Percentiles rank a stretch among this genome's conserved stretches.
These are phyloP conservation scores for Penicillium brevicompactum DNA, from an alignment of 2,329 filamentous ascomycete genomes.

Conservation along the genomic window DNA sequence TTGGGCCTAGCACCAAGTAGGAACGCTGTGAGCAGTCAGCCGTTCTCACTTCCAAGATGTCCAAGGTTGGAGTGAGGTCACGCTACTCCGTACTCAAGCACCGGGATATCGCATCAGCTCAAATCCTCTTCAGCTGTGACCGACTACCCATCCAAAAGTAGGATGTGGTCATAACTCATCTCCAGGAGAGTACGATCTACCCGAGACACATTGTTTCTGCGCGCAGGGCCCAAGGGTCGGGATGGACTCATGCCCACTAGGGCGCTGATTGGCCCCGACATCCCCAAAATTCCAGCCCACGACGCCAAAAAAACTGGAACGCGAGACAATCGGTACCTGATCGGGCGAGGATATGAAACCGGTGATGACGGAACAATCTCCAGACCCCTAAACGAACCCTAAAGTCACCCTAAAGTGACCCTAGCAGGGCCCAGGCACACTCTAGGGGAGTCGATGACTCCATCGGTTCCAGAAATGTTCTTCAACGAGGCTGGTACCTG, in stretches of 20 bases:
- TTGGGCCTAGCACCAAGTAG: neutral
- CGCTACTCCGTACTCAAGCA: too few relatives aligned
- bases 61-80: too few relatives aligned
- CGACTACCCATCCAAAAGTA: neutral
- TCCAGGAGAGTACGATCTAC: neutral
- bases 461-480: slow-evolving; percentile 3
- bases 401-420: neutral
- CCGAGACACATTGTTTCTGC: neutral
- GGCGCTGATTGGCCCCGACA: neutral
- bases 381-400: neutral
- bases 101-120: too few relatives aligned
- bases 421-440: slow-evolving; percentile 16
- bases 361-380: slow-evolving; percentile 1
- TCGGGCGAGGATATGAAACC: slow-evolving; percentile 3
- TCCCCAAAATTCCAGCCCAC: neutral
- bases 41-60: too few relatives aligned
- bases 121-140: too few relatives aligned
- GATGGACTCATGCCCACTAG: neutral
- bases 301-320: neutral
- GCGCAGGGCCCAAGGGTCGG: neutral
- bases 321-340: slow-evolving; percentile 7
- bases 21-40: too few relatives aligned
- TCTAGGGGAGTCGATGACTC: slow-evolving; percentile 5
- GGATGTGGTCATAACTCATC: neutral
- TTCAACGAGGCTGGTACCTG: neutral